Percentiles rank a stretch among this genome's conserved stretches.
Evolutionary conservation across 768 basidiomycete species (phyloP).

Genomic region (Kwoniella sp.): DNA sequence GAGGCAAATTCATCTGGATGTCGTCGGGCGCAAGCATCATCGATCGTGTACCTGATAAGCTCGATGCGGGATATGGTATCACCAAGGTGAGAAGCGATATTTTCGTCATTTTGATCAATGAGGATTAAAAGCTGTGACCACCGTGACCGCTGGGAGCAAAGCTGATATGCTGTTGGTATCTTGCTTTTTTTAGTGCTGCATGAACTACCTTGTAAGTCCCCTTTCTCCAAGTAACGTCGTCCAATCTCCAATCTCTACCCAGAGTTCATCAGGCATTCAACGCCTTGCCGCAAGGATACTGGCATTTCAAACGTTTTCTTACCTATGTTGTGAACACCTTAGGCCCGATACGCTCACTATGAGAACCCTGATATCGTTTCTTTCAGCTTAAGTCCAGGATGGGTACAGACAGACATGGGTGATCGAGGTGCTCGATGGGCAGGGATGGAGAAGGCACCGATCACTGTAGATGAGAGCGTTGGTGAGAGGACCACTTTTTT

Average conservation of each 20-base stretch:
- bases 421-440: conserved; percentile 18
- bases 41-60: conserved; percentile 39
- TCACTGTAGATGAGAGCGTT: conserved; percentile 38
- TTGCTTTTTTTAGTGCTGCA: conserved; percentile 6
- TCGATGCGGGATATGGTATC: conserved; percentile 39
- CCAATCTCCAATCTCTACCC: neutral
- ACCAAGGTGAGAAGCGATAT: conserved; percentile 34
- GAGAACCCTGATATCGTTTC: conserved; percentile 39
- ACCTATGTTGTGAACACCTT: too few species aligned
- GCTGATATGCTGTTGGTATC: too few species aligned
- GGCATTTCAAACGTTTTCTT: too few species aligned
- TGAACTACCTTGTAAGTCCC: conserved; percentile 31
- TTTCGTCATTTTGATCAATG: too few species aligned
- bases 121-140: too few species aligned
- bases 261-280: too few species aligned
- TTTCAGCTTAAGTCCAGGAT: conserved; percentile 42
- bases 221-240: too few species aligned
- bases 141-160: too few species aligned
- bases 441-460: conserved; percentile 37
- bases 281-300: too few species aligned
- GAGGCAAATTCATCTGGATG: conserved; percentile 46
- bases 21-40: conserved; percentile 43
- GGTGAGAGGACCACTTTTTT: conserved; percentile 23
- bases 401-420: conserved; percentile 29
- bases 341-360: conserved; percentile 40